Base-by-base conservation (phyloP, 2,329 filamentous ascomycete species). In the Cercospora sojina region DNA sequence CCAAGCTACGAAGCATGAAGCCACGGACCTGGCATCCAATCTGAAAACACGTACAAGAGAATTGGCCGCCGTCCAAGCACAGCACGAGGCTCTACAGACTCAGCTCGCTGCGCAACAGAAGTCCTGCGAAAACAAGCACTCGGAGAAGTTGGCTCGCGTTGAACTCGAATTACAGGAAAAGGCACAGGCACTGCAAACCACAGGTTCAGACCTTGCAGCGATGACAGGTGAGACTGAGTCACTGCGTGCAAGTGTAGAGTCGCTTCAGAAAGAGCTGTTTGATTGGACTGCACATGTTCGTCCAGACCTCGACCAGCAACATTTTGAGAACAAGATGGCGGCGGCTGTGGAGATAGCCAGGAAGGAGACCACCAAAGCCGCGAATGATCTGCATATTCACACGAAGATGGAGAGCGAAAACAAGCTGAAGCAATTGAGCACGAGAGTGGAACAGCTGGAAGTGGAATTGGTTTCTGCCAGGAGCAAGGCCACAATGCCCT, bases 341-440 rank as follows among this genome's bases (percentile, higher is more conserved):
- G 25, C 49, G 35, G 43, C 56, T 29, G 38, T 31, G 41, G 29
- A 38, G 18, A 31, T 23, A 56, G 47, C 29, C 16, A 62, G n/a
- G n/a, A 49, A 51, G 27, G 61, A 71, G 58, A 56, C 67, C 32
- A 43, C 58, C 3, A 61, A 62, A 31, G 18, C 64, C 35, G 55
- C 65, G 10, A 60, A 67, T 25, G 56, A 53, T 25, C 20, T 65
- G 20, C 27, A 64, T n/a, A 38, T 55, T 31, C 32, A 66, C 32
- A 56, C 67, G 8, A 67, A 64, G 53, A 62, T 61, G 32, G 59
- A 71, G 25, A 41, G 58, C 12, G 60, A 68, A 5, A 71, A 72
- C 55, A 59, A 61, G 10, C 23, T 69, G 35, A 68, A 67, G 65
- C 62, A 51, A 18, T 8, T 69, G 23, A 43, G 18, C 25, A 65